Evolutionary conservation across 2,329 filamentous ascomycete species (phyloP), one percentile per base, ranked within the genome.

Genomic region (Penicillium sclerotiorum): DNA sequence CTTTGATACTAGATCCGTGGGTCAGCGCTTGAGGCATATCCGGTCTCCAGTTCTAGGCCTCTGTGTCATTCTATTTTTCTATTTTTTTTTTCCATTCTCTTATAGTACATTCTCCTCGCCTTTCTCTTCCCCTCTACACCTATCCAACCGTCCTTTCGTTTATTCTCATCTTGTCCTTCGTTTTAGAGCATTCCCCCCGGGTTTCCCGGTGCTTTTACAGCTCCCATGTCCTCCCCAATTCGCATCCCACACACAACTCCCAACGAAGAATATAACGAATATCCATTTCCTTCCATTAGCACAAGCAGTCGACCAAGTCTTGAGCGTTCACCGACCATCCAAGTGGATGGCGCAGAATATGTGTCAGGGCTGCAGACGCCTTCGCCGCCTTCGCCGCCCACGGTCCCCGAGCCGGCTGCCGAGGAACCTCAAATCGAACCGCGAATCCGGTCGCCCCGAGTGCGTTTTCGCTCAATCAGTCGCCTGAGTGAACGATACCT

Each of bases 381-480:
- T 11, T 22, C 12, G 30, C 25, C 45, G 13, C 33, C 54, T n/a
- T 28, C 25, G 11, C 25, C 35, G 36, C 15, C 25, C 13, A 27
- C 45, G 9, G 6, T 17, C 5, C 21, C 43, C 45, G 45, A 48
- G 21, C 35, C 40, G 18, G 22, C 37, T 17, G 28, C 23, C 8
- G 18, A 13, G 5, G 37, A 47, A 27, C 46, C 39, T 27, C 23
- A 28, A 25, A 39, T 15, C 13, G 45, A 47, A 41, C 17, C 46
- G 38, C 41, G 46, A 33, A 49, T 47, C 9, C 54, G 59, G 39
- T 59, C 58, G 9, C 57, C 52, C 6, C 50, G 58, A 13, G 59
- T 62, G 23, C 59, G 59, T 35, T 62, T 62, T 42, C 58, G 48
- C 18, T 62, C 59, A 0, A 46, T 62, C 37, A 58, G 55, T 22